These are phyloP conservation scores for Xylaria hypoxylon DNA, from an alignment of 2,329 filamentous ascomycete genomes.

Conservation along the genomic window DNA sequence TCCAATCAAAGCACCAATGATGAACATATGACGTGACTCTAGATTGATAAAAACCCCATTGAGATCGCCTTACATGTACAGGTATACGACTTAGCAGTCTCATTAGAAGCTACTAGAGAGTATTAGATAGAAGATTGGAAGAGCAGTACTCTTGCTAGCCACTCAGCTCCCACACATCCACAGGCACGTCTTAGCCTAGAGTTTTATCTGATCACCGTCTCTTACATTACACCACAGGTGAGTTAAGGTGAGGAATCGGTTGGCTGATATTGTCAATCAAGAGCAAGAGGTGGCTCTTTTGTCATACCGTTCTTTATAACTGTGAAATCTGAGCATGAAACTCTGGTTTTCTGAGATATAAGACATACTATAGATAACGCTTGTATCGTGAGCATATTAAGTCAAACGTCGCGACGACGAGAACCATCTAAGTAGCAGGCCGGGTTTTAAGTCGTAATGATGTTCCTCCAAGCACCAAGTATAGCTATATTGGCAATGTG, in stretches of 20 bases:
- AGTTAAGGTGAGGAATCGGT: background rate
- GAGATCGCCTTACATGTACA: no score
- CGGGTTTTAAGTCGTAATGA: background rate
- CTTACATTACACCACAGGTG: background rate
- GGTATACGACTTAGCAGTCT: no score
- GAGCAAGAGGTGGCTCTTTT: background rate
- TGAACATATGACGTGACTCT: no score
- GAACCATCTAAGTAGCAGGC: background rate
- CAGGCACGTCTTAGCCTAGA: background rate
- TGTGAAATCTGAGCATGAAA: background rate
- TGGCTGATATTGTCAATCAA: background rate
- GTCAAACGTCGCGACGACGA: background rate
- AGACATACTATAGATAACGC: background rate
- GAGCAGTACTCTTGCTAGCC: no score
- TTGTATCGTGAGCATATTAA: background rate
- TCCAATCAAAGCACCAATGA: no score
- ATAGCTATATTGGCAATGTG: background rate
- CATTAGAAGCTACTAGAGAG: no score
- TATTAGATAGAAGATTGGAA: background rate
- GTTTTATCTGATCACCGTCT: no score
- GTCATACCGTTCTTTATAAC: background rate
- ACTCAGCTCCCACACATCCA: background rate
- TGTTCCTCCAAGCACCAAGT: conserved; percentile 13
- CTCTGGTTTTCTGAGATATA: background rate
- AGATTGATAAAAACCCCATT: no score